Evolutionary conservation across 768 basidiomycete genomes (phyloP).

Genomic region (Tremella fuciformis): DNA sequence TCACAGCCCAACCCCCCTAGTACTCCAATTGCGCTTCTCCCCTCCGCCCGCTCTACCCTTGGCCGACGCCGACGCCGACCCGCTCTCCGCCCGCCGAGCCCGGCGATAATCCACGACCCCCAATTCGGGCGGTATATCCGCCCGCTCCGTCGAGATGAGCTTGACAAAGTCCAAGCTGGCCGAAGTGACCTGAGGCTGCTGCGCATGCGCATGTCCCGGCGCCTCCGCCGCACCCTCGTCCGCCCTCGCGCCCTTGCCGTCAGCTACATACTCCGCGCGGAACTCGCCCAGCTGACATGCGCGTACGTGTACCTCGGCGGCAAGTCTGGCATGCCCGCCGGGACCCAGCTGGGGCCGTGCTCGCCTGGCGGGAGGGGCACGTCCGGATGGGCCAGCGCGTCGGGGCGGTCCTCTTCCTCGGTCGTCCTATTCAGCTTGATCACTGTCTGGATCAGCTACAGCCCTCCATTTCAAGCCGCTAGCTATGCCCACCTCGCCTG

Average conservation of each 20-base stretch:
- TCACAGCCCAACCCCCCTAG: conserved; percentile 16
- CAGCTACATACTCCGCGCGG: neutral
- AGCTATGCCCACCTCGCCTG: too few species aligned
- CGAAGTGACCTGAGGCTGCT: conserved; percentile 24
- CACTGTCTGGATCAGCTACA: too few species aligned
- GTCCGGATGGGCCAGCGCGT: too few species aligned
- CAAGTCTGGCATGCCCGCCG: neutral
- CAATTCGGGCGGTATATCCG: conserved; percentile 42
- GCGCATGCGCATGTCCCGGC: neutral
- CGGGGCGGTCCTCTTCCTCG: too few species aligned
- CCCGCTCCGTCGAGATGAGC: conserved; percentile 32
- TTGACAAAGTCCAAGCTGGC: conserved; percentile 41
- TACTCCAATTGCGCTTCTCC: conserved; percentile 25
- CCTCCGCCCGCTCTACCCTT: conserved; percentile 4
- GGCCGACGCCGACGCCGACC: too few species aligned
- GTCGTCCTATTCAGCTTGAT: too few species aligned
- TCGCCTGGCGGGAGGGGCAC: too few species aligned
- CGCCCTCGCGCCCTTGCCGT: neutral
- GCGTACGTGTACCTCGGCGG: neutral
- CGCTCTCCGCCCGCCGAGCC: neutral
- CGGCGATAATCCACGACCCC: conserved; percentile 41
- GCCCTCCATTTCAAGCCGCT: too few species aligned
- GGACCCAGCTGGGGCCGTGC: neutral
- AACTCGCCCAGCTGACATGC: neutral
- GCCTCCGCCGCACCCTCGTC: neutral